phyloP scores from a whole-genome alignment of 208 protist species.

The Porcisia hertigi region DNA sequence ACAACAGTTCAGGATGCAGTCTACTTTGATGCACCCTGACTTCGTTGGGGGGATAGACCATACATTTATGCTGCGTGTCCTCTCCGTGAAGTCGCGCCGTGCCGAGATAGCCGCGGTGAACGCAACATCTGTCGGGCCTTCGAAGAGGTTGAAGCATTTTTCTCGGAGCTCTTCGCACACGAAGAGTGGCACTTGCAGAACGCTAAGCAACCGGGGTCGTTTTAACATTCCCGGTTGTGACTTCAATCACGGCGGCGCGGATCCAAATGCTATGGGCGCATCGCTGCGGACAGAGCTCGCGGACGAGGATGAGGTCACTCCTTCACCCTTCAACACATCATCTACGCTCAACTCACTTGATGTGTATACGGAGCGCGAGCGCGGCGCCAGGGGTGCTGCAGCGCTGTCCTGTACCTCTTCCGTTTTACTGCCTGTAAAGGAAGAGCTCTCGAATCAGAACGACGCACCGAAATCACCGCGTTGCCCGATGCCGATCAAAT shows the following conservation, averaged over 20 bases:
- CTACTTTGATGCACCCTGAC: neutral
- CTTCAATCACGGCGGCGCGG: neutral
- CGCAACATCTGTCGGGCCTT: neutral
- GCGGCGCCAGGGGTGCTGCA: neutral
- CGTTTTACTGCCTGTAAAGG: neutral
- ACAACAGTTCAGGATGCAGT: neutral
- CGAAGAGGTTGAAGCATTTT: neutral
- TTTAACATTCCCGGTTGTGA: neutral
- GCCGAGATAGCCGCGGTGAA: neutral
- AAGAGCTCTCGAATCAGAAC: neutral
- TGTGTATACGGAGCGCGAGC: neutral
- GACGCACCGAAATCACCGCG: slow-evolving; percentile 3
- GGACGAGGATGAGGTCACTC: neutral
- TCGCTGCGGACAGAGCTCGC: neutral
- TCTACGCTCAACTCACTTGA: neutral
- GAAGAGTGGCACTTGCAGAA: neutral
- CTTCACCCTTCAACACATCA: neutral
- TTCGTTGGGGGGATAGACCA: neutral
- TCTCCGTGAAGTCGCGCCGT: neutral
- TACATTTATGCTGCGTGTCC: slow-evolving; percentile 2
- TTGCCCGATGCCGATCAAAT: slow-evolving; percentile 5
- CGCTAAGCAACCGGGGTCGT: neutral
- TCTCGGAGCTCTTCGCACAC: neutral
- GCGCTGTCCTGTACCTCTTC: neutral
- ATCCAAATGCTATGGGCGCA: slow-evolving; percentile 6